Conservation (phyloP, 352 stramenopile genomes). For the Globisporangium lucens region DNA sequence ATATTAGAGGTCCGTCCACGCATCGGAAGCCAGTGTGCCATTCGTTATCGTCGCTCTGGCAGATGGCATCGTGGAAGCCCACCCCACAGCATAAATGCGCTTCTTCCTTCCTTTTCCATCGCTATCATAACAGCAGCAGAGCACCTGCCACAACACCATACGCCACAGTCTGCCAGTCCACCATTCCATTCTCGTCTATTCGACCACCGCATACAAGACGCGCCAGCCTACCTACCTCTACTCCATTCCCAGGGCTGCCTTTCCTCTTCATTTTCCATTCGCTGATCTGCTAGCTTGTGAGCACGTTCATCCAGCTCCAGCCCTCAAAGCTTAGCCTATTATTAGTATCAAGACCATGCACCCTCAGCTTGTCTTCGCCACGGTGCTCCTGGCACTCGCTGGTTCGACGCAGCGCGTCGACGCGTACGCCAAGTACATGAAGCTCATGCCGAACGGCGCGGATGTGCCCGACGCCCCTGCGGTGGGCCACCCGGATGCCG, state of each 20-base stretch:
- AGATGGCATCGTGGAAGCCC: not conserved
- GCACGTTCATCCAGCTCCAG: not conserved
- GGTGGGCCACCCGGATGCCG: constrained; percentile 53
- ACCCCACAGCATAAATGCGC: not conserved
- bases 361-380: constrained; percentile 5
- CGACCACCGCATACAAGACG: not conserved
- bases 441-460: constrained; percentile 52
- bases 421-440: constrained; percentile 45
- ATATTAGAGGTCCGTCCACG: not conserved
- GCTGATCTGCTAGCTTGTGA: constrained; percentile 1
- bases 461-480: constrained; percentile 38
- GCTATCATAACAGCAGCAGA: not conserved
- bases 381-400: constrained; percentile 3
- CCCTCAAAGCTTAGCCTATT: not conserved
- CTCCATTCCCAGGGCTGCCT: not conserved
- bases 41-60: not conserved
- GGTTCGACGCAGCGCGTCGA: constrained; percentile 12
- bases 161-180: not conserved
- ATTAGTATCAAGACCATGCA: constrained; percentile 7
- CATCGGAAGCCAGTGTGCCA: not conserved
- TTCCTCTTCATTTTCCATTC: not conserved
- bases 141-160: not conserved
- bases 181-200: not conserved
- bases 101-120: not conserved
- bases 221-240: no score